phyloP scores from a whole-genome alignment of 345 rosid genomes.

The Cardamine occulta region DNA sequence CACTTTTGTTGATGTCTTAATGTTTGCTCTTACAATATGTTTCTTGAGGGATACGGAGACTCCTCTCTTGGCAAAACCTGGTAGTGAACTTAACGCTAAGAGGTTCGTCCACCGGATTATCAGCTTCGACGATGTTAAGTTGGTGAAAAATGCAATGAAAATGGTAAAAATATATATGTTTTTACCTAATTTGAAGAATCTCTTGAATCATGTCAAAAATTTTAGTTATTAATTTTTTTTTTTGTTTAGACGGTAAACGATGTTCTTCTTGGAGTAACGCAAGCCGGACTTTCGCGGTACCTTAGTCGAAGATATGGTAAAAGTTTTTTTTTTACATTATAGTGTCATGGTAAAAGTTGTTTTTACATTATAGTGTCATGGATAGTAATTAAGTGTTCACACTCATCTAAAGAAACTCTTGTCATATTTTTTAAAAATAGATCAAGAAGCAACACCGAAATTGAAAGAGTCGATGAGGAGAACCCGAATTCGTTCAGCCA shows the following conservation, averaged over 20 bases:
- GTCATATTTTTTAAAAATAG: constrained; percentile 24
- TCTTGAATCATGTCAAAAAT: not conserved
- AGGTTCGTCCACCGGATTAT: constrained; percentile 52
- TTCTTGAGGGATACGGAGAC: constrained; percentile 59
- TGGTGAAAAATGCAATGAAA: constrained; percentile 42
- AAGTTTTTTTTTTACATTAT: not conserved
- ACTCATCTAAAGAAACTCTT: constrained; percentile 24
- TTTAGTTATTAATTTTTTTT: not conserved
- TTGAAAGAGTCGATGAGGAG: constrained; percentile 39
- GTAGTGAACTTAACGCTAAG: constrained; percentile 38
- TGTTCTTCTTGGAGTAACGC: constrained; percentile 66
- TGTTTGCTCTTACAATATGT: constrained; percentile 49
- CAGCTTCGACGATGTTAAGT: constrained; percentile 68
- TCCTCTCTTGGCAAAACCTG: constrained; percentile 52
- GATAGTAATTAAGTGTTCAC: not conserved
- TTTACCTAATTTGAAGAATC: not conserved
- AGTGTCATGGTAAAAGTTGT: not conserved
- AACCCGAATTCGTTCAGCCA: constrained; percentile 54
- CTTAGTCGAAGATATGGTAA: constrained; percentile 61
- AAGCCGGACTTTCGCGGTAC: constrained; percentile 73
- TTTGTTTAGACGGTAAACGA: constrained; percentile 70
- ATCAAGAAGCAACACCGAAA: constrained; percentile 39
- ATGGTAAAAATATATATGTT: constrained; percentile 17
- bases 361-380: not conserved
- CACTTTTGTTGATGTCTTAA: constrained; percentile 54